A percentile compares a stretch with the other conserved stretches of the same genome.
These are phyloP conservation scores for Piedraia hortae DNA, from an alignment of 2,329 filamentous ascomycete genomes.

Conservation along the genomic window DNA sequence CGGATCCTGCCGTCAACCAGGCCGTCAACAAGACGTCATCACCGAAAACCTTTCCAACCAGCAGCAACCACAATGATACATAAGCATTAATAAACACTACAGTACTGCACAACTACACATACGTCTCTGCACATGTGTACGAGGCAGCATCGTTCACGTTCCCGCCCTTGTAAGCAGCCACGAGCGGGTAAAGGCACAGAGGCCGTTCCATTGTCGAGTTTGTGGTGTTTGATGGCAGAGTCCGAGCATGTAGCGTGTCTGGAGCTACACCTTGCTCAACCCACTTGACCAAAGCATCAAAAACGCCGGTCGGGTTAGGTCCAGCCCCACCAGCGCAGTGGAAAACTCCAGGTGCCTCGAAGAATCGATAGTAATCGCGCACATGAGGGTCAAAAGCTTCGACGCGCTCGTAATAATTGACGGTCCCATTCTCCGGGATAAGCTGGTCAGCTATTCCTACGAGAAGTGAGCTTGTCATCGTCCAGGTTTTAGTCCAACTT, in stretches of 20 bases:
- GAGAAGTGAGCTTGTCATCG: background rate
- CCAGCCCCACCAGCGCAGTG: constrained; percentile 15
- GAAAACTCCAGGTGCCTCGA: constrained; percentile 14
- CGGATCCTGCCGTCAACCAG: too few species aligned
- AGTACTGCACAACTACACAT: constrained; percentile 2
- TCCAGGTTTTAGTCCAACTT: background rate
- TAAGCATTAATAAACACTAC: too few species aligned
- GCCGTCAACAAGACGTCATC: too few species aligned
- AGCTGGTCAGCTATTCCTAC: constrained; percentile 13
- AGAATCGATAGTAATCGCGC: constrained; percentile 14
- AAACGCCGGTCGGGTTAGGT: constrained; percentile 4
- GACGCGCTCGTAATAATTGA: constrained; percentile 14
- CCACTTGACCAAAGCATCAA: constrained; percentile 5
- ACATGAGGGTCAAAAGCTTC: constrained; percentile 6
- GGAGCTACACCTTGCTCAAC: constrained; percentile 10
- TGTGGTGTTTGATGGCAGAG: constrained; percentile 1
- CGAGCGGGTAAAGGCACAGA: constrained; percentile 5
- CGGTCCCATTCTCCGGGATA: constrained; percentile 14
- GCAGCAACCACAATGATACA: too few species aligned
- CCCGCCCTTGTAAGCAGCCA: constrained; percentile 5
- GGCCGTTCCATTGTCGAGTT: constrained; percentile 1
- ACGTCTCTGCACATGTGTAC: constrained; percentile 5
- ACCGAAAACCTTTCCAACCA: too few species aligned
- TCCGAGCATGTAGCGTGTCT: constrained; percentile 4
- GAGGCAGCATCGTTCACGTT: constrained; percentile 3